Conservation (phyloP, 1,284 basidiomycete species). For the Moniliella sp. region DNA sequence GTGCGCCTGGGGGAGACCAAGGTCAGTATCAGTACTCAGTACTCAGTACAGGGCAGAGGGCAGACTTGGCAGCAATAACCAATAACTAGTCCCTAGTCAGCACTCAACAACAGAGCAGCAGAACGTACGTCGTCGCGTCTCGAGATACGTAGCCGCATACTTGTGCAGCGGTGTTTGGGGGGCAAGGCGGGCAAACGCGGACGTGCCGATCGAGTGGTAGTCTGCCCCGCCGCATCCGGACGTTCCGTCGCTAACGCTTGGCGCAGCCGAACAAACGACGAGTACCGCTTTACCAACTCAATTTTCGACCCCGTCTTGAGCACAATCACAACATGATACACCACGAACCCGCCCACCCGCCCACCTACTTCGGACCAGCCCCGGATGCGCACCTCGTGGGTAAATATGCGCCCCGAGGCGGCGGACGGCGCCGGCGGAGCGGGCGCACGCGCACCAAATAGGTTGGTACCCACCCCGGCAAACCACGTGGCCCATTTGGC, state of each 20-base stretch:
- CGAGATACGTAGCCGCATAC: conserved; percentile 17
- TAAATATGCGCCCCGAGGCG: conserved; percentile 5
- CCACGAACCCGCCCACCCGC: conserved; percentile 18
- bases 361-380: conserved; percentile 22
- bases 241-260: conserved; percentile 1
- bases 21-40: no score
- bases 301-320: conserved; percentile 10
- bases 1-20: no score
- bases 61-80: no score
- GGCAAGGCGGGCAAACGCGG: conserved; percentile 9
- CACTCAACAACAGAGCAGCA: no score
- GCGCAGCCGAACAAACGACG: conserved; percentile 10
- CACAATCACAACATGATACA: conserved; percentile 14
- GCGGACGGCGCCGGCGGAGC: no score
- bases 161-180: conserved; percentile 15
- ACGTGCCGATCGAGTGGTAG: background rate
- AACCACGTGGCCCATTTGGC: no score
- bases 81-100: no score
- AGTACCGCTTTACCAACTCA: conserved; percentile 9
- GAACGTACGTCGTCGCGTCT: conserved; percentile 15
- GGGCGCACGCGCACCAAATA: no score
- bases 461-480: no score
- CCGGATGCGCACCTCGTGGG: conserved; percentile 12
- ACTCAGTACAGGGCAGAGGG: no score
- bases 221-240: background rate